These are phyloP conservation scores for Gilbertella persicaria DNA, from an alignment of 371 early-diverging fungal species.

Conservation along the genomic window DNA sequence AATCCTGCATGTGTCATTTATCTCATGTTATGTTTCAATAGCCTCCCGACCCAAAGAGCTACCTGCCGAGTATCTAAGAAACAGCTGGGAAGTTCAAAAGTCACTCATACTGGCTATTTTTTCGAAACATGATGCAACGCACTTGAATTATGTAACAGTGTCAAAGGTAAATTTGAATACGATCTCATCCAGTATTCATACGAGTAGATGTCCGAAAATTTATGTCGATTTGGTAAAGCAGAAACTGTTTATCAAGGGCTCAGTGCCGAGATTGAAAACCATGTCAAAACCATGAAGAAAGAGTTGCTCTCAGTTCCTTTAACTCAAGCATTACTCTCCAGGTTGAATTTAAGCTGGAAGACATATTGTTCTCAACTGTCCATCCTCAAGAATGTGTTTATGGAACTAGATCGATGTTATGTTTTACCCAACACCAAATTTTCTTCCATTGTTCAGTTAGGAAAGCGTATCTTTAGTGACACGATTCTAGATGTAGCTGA, in stretches of 20 bases:
- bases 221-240: constrained; percentile 79
- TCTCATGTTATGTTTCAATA: constrained; percentile 1
- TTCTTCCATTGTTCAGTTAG: constrained; percentile 61
- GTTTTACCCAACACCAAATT: constrained; percentile 71
- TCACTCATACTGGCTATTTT: constrained; percentile 55
- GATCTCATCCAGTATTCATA: too few species aligned
- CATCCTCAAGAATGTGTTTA: constrained; percentile 81
- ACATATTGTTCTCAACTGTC: constrained; percentile 26
- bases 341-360: constrained; percentile 51
- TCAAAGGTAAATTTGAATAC: neutral
- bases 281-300: neutral
- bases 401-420: constrained; percentile 91
- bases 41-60: constrained; percentile 59
- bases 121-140: neutral
- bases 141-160: neutral
- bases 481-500: constrained; percentile 8
- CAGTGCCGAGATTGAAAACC: constrained; percentile 54
- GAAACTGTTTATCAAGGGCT: constrained; percentile 64
- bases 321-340: neutral
- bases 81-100: constrained; percentile 65
- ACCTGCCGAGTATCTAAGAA: constrained; percentile 62
- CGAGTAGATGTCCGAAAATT: constrained; percentile 62
- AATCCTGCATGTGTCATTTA: too few species aligned
- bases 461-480: constrained; percentile 18
- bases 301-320: neutral